Base-by-base conservation (phyloP, 83 land plant species). In the Picea mariana region DNA sequence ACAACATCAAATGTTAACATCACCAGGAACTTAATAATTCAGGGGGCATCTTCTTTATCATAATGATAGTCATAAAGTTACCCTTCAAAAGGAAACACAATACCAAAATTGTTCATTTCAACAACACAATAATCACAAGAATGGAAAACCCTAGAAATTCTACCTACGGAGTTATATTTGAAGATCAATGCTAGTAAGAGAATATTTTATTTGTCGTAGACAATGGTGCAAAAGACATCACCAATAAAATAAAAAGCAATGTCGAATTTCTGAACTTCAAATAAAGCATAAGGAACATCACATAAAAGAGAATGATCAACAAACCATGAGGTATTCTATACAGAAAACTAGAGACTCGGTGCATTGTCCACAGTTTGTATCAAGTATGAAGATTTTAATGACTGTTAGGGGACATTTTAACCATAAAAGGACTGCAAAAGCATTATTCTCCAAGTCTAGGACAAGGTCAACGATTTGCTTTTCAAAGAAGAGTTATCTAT, bases 371-470 rank as follows among this genome's bases (percentile, higher is more conserved):
- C 52, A 72, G 58, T 40, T 72, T 72, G 55, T 72, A 44, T 44
- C 77, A 72, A 69, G 11, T 44, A 72, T 72, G 77, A 44, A 72
- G 77, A 72, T 72, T 20, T 72, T 21, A 49, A 21, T 47, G 26
- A 4, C 77, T 73, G 18, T 73, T 73, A 8, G 77, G 58, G 40
- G 1, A 44, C 49, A 73, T 42, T 73, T 6, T 73, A 4, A 52
- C 38, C 16, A 42, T 73, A 42, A 3, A 21, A 47, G 24, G 26
- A 16, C 24, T 47, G 24, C 58, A 73, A 44, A 47, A 7, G 42
- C 11, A n/a, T 16, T 73, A 20, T 42, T 40, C 52, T 9, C 21
- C 26, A n/a, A 73, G 3, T 73, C 26, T n/a, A 47, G 58, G 24
- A 4, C 24, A 73, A 17, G 8, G 58, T 44, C 24, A 12, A 42